Evolutionary conservation across 1,284 basidiomycete species (phyloP).

Genomic region (Sporisorium iseilematis-ciliati): DNA sequence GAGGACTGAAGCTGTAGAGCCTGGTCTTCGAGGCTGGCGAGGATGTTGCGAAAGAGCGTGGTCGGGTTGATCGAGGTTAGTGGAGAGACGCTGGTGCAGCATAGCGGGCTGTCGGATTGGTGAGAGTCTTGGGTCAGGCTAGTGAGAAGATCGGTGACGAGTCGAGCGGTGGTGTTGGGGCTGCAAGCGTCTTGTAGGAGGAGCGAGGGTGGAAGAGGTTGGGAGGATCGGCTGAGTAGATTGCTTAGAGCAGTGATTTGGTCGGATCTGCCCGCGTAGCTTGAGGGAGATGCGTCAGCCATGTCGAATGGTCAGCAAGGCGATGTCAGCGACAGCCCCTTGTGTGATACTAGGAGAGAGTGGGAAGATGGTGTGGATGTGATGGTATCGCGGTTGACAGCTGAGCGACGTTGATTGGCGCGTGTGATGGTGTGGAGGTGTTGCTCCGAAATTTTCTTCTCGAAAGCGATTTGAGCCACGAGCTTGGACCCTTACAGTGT

Average conservation of each 20-base stretch:
- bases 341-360: neutral
- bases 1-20: slow-evolving; percentile 2
- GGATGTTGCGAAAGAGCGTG: slow-evolving; percentile 46
- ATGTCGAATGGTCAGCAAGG: neutral
- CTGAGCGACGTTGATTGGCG: neutral
- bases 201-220: slow-evolving; percentile 38
- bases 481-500: slow-evolving; percentile 12
- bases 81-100: slow-evolving; percentile 37
- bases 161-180: slow-evolving; percentile 41
- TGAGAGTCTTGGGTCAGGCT: neutral
- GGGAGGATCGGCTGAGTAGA: slow-evolving; percentile 29
- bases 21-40: slow-evolving; percentile 35
- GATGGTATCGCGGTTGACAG: slow-evolving; percentile 4
- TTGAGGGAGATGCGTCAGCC: slow-evolving; percentile 3
- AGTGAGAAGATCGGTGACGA: slow-evolving; percentile 30
- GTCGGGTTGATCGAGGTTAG: slow-evolving; percentile 44
- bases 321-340: neutral
- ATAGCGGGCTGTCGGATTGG: slow-evolving; percentile 11
- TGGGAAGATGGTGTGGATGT: neutral
- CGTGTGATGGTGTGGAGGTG: neutral
- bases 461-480: neutral
- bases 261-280: slow-evolving; percentile 30
- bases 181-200: slow-evolving; percentile 52
- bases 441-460: slow-evolving; percentile 7
- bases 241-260: slow-evolving; percentile 28